Base-by-base conservation (phyloP, 169 alveolate genomes). In the Plasmodium gaboni region DNA sequence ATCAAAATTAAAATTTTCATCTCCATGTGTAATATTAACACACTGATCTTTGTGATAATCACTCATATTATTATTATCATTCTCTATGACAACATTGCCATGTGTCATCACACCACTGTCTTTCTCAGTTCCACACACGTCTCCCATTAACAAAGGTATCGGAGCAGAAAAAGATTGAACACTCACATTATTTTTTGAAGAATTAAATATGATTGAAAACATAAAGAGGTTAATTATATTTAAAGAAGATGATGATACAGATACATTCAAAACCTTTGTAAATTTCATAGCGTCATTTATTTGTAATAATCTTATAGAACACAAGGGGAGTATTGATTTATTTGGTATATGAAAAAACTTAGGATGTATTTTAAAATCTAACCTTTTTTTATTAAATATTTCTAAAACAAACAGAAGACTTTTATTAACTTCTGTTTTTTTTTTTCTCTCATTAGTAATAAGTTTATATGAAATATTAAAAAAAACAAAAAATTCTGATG, bases 131-230 rank as follows among this genome's bases (percentile, higher is more conserved):
- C 24, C 51, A 53, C 67, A 57, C 15, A 83, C 72, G 13, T 83
- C 91, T 8, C 91, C 91, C 91, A 83, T 83, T 12, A 83, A 73
- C 10, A 83, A 60, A 2, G 91, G 91, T 9, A 83, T 55, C 1
- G 91, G 91, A 7, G 85, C 73, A 4, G 91, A 83, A 53, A 83
- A 83, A 0, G 91, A 83, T n/a, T 83, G 83, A n/a, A 83, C 91
- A 61, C 85, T 83, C 9, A 83, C 74, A 7, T 72, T 57, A 28
- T 83, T 83, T 48, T 55, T 83, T 10, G 74, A 53, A 8, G 91
- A 53, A 57, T 83, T 83, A 83, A 69, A 57, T 53, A 70, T 70
- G 8, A 83, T 83, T 32, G 86, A 51, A 63, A 83, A 83, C 64
- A 83, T 19, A 57, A 83, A 83, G 2, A 83, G 64, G 24, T 83